These are phyloP conservation scores for Aspergillus olivimuriae DNA, from an alignment of 495 filamentous ascomycete species.

Conservation along the genomic window DNA sequence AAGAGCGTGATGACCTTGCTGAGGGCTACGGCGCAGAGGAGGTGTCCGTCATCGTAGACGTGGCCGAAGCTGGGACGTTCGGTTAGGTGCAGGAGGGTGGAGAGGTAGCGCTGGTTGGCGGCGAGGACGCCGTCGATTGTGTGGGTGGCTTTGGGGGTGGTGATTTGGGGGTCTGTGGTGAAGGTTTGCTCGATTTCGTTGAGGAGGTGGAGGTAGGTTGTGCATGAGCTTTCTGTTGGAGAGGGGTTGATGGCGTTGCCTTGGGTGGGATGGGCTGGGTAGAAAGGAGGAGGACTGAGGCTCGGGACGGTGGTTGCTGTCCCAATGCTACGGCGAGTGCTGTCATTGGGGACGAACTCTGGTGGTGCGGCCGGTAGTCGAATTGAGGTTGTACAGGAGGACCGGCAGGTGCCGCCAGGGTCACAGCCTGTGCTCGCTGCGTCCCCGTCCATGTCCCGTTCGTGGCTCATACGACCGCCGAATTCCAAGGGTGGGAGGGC, in stretches of 20 bases:
- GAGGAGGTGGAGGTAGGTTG: slow-evolving; percentile 11
- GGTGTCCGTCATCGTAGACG: slow-evolving; percentile 9
- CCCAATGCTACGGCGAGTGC: no score
- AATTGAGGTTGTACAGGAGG: slow-evolving; percentile 1
- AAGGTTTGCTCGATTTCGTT: slow-evolving; percentile 10
- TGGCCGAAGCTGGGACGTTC: slow-evolving; percentile 2
- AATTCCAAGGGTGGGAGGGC: background rate
- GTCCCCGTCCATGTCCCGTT: slow-evolving; percentile 9
- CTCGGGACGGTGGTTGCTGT: no score
- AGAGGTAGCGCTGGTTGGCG: slow-evolving; percentile 9
- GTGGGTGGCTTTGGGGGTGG: slow-evolving; percentile 1
- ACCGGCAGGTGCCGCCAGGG: background rate
- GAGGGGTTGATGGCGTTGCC: background rate
- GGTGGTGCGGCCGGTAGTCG: background rate
- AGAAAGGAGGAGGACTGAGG: no score
- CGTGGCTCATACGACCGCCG: slow-evolving; percentile 2
- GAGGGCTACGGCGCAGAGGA: slow-evolving; percentile 12
- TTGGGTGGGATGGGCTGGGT: no score
- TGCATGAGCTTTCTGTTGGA: background rate
- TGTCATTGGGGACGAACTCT: background rate
- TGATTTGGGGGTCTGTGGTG: slow-evolving; percentile 1
- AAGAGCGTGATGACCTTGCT: slow-evolving; percentile 11
- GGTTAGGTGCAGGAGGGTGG: slow-evolving; percentile 8
- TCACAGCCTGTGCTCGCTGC: background rate
- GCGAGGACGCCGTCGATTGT: slow-evolving; percentile 9